A percentile compares a stretch with the other conserved stretches of the same genome.
These are phyloP conservation scores for Hortiboletus rubellus DNA, from an alignment of 1,284 basidiomycete genomes.

Conservation along the genomic window DNA sequence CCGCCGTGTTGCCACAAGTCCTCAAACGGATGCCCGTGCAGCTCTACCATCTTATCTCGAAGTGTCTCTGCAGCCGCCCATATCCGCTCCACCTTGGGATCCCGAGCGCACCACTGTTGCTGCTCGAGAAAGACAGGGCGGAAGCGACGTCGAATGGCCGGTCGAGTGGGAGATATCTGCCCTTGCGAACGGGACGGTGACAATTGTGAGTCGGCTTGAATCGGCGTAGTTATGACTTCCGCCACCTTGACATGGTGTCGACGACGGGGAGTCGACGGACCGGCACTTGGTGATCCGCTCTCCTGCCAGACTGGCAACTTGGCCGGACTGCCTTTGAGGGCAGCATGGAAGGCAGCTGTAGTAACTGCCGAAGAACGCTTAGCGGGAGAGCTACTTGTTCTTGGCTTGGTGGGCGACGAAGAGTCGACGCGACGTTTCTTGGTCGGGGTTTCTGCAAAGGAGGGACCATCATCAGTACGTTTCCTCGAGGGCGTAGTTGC, in stretches of 20 bases:
- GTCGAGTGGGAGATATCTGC: slow-evolving; percentile 8
- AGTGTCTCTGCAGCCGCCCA: slow-evolving; percentile 24
- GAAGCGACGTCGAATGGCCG: slow-evolving; percentile 21
- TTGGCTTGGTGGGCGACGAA: slow-evolving; percentile 14
- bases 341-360: slow-evolving; percentile 24
- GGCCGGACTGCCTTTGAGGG: slow-evolving; percentile 13
- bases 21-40: slow-evolving; percentile 19
- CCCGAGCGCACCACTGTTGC: slow-evolving; percentile 31
- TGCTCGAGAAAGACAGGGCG: slow-evolving; percentile 34
- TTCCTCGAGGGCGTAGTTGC: slow-evolving; percentile 25
- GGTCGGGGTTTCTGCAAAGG: slow-evolving; percentile 31
- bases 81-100: slow-evolving; percentile 31
- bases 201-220: slow-evolving; percentile 2
- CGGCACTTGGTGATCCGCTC: slow-evolving; percentile 1
- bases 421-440: slow-evolving; percentile 28
- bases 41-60: slow-evolving; percentile 16
- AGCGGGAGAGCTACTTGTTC: slow-evolving; percentile 1
- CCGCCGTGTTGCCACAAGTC: too few species aligned
- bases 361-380: slow-evolving; percentile 10
- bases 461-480: slow-evolving; percentile 1
- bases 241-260: neutral
- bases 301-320: neutral
- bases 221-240: neutral
- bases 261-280: slow-evolving; percentile 31
- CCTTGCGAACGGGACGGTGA: slow-evolving; percentile 16